Percentiles rank a stretch among this genome's conserved stretches.
Evolutionary conservation across 2,329 filamentous ascomycete species (phyloP).

Genomic region (Pseudogymnoascus sp.): DNA sequence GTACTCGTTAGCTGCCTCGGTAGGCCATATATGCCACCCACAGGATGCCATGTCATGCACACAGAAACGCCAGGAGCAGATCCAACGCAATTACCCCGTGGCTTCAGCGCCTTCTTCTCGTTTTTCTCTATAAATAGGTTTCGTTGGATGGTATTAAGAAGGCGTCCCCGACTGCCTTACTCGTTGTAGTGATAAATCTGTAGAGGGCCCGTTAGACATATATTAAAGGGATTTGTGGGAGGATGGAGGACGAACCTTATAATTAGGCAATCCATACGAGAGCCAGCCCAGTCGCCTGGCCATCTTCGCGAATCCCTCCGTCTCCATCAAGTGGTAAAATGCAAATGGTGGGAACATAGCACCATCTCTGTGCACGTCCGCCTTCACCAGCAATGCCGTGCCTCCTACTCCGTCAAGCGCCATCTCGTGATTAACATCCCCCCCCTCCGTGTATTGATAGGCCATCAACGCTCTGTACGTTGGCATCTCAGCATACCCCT

Average conservation of each 20-base stretch:
- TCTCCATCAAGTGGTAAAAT: constrained; percentile 96
- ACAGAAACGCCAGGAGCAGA: not conserved
- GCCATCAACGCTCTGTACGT: constrained; percentile 92
- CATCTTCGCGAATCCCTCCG: constrained; percentile 98
- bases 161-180: constrained; percentile 35
- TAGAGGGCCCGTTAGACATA: constrained; percentile 29
- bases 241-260: constrained; percentile 59
- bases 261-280: constrained; percentile 85
- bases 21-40: not conserved
- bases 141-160: not conserved
- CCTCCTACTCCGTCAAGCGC: constrained; percentile 88
- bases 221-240: not conserved
- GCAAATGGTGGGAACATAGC: constrained; percentile 97
- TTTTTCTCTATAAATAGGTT: not conserved
- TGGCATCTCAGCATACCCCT: constrained; percentile 87
- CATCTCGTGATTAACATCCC: constrained; percentile 54
- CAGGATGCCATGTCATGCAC: not conserved
- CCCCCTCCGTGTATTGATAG: constrained; percentile 55
- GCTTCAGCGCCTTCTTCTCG: not conserved
- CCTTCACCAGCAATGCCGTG: constrained; percentile 86
- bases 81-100: not conserved
- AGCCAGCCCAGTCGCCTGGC: constrained; percentile 79
- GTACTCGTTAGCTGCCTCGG: not conserved
- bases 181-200: constrained; percentile 84
- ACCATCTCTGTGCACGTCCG: constrained; percentile 91